Base-by-base conservation (phyloP, 345 rosid species). In the Gossypium raimondii region DNA sequence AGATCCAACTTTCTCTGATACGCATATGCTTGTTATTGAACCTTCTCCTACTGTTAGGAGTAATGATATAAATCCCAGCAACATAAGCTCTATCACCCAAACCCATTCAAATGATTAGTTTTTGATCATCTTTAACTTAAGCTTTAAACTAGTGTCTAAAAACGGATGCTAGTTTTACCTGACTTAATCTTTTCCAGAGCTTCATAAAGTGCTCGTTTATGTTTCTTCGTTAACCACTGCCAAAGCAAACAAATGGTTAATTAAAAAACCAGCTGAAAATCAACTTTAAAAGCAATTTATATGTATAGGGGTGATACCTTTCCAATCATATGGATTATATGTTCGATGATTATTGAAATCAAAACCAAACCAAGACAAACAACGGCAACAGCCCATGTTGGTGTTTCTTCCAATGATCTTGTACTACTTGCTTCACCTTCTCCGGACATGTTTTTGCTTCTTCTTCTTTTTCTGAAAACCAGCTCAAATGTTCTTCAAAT, bases 111-210 rank as follows among this genome's bases (percentile, higher is more conserved):
- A n/a, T 3, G 60, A 56, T 56, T 56, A 20, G 24, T 24, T 55
- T 55, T n/a, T 55, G 2, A 55, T 34, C 41, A 34, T 34, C 41
- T 34, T 34, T 34, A 34, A 34, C 38, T 34, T 4, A 34, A 34
- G 38, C 38, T 34, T 34, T 34, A 34, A 34, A 34, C 41, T 34
- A 34, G 41, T 2, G 2, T 41, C 24, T 17, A 43, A 25, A 16
- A 73, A 60, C 13, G 7, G 22, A 60, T 9, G 10, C 9, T 14
- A 38, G 20, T 56, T 34, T 22, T 78, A 94, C 98, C 98, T 75
- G 93, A 89, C 82, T 95, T 95, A 56, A 95, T 81, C 76, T 95
- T 95, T 76, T 90, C 99, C n/a, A 95, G 91, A 14, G 98, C 89
- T 75, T 95, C 99, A 50, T 63, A 87, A 2, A 93, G 77, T 78